A percentile compares a stretch with the other conserved stretches of the same genome.
phyloP scores from a whole-genome alignment of 1,139 yeast species.

The Yamadazyma oceani region DNA sequence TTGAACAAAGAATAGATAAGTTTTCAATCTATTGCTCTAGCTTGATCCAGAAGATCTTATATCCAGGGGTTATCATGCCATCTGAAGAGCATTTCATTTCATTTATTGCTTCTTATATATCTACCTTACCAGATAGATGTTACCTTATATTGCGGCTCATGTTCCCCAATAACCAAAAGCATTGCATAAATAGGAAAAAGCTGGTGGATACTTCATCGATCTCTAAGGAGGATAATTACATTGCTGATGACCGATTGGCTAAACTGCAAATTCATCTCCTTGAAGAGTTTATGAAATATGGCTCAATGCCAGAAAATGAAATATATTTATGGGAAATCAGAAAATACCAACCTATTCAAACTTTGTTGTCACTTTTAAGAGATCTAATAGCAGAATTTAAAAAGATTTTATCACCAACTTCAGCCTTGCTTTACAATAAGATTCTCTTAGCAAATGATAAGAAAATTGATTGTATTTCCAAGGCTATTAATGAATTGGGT shows the following conservation, averaged over 20 bases:
- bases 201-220: conserved; percentile 4
- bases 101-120: conserved; percentile 9
- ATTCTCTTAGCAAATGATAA: neutral
- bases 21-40: conserved; percentile 8
- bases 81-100: conserved; percentile 6
- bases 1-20: conserved; percentile 3
- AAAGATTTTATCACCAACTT: neutral
- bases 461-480: conserved; percentile 1
- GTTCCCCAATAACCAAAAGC: conserved; percentile 1
- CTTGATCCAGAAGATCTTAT: conserved; percentile 5
- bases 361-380: conserved; percentile 7
- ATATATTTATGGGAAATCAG: conserved; percentile 12
- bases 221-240: conserved; percentile 4
- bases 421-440: too few species aligned
- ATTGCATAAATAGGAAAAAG: neutral
- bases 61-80: too few species aligned
- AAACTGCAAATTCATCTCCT: conserved; percentile 9
- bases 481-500: neutral
- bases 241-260: neutral
- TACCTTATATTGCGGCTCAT: conserved; percentile 6
- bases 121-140: conserved; percentile 11
- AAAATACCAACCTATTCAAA: conserved; percentile 13
- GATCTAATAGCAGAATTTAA: conserved; percentile 7
- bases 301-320: conserved; percentile 8
- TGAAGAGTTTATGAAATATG: conserved; percentile 7